These are phyloP conservation scores for Pistacia integerrima DNA, from an alignment of 345 rosid species.

Conservation along the genomic window DNA sequence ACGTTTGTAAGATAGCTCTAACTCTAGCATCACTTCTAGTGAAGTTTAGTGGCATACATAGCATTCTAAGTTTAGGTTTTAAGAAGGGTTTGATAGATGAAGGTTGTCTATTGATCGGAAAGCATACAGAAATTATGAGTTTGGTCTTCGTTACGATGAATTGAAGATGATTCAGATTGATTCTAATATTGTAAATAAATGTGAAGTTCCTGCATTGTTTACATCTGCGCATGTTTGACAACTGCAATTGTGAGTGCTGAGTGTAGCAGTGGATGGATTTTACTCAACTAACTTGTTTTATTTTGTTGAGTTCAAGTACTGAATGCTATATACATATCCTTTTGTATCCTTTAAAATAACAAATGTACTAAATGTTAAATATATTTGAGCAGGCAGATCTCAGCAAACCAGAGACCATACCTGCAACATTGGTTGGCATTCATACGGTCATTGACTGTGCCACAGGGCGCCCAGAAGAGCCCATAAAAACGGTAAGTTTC, in stretches of 20 bases:
- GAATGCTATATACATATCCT: background rate
- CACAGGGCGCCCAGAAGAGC: conserved; percentile 99
- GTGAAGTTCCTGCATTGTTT: conserved; percentile 29
- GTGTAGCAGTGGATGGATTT: background rate
- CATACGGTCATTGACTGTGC: conserved; percentile 95
- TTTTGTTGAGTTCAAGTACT: background rate
- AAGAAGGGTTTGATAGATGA: too few species aligned
- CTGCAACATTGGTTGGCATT: conserved; percentile 91
- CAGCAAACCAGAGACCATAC: conserved; percentile 89
- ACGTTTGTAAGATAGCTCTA: too few species aligned
- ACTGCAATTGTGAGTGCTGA: too few species aligned
- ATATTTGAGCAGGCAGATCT: conserved; percentile 75
- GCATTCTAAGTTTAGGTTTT: too few species aligned
- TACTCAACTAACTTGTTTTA: background rate
- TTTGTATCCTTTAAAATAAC: too few species aligned
- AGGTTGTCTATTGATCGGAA: too few species aligned
- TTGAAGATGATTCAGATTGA: too few species aligned
- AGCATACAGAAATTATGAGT: too few species aligned
- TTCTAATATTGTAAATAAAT: conserved; percentile 13
- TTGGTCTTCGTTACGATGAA: too few species aligned
- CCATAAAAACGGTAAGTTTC: conserved; percentile 70
- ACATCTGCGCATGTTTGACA: too few species aligned
- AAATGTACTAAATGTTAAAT: conserved; percentile 8
- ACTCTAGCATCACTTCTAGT: too few species aligned
- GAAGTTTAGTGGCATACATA: too few species aligned